Evolutionary conservation across 352 stramenopile species (phyloP).

Genomic region (Globisporangium yorkense): DNA sequence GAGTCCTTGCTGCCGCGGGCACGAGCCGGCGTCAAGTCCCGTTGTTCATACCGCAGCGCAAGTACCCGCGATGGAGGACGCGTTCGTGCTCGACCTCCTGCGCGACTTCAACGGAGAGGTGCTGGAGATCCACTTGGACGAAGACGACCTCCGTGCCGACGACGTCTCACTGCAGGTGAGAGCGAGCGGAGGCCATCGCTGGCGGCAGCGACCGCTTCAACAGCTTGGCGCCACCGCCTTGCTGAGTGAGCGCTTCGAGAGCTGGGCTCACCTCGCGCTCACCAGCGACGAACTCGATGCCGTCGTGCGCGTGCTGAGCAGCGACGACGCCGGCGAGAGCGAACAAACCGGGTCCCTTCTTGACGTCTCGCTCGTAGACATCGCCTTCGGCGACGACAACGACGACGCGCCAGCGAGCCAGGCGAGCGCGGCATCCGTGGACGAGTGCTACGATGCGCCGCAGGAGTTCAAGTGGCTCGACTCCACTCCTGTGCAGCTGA

Average conservation of each 20-base stretch:
- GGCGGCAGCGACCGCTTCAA: not conserved
- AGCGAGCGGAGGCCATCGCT: not conserved
- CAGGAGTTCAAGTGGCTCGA: not conserved
- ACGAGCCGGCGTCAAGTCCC: not conserved
- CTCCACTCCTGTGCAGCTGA: not conserved
- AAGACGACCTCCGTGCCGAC: constrained; percentile 1
- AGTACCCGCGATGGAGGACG: constrained; percentile 5
- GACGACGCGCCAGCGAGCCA: not conserved
- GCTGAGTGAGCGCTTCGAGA: not conserved
- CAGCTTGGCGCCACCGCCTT: no score
- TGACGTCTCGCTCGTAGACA: constrained; percentile 5
- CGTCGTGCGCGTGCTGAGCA: constrained; percentile 4
- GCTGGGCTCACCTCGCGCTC: not conserved
- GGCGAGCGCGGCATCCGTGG: not conserved
- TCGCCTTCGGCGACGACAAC: constrained; percentile 1
- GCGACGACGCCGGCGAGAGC: not conserved
- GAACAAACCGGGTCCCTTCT: not conserved
- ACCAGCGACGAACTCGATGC: constrained; percentile 4
- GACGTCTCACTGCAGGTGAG: not conserved
- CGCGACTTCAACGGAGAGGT: constrained; percentile 19
- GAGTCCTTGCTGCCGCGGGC: not conserved
- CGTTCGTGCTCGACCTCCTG: constrained; percentile 25
- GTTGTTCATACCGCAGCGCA: not conserved
- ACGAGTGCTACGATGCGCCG: not conserved
- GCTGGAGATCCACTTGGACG: constrained; percentile 29